phyloP scores from a whole-genome alignment of 257 asterid genomes.

The Echium plantagineum region DNA sequence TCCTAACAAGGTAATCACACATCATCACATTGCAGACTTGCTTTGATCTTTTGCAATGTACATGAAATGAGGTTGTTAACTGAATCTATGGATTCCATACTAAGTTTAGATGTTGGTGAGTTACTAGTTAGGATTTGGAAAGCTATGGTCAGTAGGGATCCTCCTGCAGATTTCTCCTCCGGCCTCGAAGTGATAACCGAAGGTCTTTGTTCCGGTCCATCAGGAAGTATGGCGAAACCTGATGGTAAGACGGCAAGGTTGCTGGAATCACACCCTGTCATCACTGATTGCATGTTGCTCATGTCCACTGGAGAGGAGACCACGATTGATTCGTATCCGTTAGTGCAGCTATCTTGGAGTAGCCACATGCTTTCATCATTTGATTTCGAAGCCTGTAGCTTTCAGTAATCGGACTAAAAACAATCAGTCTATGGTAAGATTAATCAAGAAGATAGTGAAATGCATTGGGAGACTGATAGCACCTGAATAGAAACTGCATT shows the following conservation, averaged over 20 bases:
- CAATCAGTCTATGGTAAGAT: background rate
- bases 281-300: slow-evolving; percentile 56
- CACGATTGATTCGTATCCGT: slow-evolving; percentile 52
- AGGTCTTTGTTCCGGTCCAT: slow-evolving; percentile 63
- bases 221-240: slow-evolving; percentile 69
- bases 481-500: slow-evolving; percentile 66
- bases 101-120: slow-evolving; percentile 37
- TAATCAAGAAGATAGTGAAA: background rate
- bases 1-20: slow-evolving; percentile 9
- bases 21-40: slow-evolving; percentile 61
- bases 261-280: slow-evolving; percentile 77
- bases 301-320: slow-evolving; percentile 67
- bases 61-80: slow-evolving; percentile 48
- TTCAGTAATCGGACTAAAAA: background rate
- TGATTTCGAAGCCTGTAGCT: slow-evolving; percentile 14
- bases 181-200: slow-evolving; percentile 45
- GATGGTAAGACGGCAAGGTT: slow-evolving; percentile 55
- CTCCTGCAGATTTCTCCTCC: slow-evolving; percentile 62
- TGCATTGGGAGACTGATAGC: slow-evolving; percentile 13
- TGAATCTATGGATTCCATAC: slow-evolving; percentile 49
- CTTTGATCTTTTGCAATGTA: slow-evolving; percentile 56
- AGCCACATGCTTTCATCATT: slow-evolving; percentile 56
- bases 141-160: slow-evolving; percentile 57
- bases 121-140: slow-evolving; percentile 55
- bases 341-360: slow-evolving; percentile 64